Conservation (phyloP, 2,329 filamentous ascomycete genomes). For the Juglanconis oblonga region DNA sequence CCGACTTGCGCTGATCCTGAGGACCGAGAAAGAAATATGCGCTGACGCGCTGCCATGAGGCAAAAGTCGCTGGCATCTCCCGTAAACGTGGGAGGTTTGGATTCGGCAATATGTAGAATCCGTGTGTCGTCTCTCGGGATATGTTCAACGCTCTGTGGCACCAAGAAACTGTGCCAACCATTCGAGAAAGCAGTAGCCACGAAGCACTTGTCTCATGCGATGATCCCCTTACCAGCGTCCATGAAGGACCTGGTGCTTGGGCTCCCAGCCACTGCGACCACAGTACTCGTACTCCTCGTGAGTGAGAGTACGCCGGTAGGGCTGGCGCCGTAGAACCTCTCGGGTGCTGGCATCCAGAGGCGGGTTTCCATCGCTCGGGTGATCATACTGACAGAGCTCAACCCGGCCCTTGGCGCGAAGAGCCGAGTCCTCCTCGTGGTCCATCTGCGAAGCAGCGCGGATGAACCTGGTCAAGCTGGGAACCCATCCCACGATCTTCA, state of each 20-base stretch:
- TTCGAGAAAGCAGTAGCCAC: no score
- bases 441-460: neutral
- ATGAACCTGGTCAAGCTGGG: neutral
- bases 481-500: neutral
- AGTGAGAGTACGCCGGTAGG: constrained; percentile 1
- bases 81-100: no score
- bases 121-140: no score
- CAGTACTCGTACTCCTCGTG: constrained; percentile 2
- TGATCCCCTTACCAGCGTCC: no score
- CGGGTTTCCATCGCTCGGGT: neutral
- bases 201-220: no score
- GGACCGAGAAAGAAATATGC: no score
- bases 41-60: no score
- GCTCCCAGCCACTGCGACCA: neutral
- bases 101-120: no score
- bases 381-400: neutral
- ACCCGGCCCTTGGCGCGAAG: neutral
- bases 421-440: neutral
- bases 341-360: neutral
- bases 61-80: no score
- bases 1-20: no score
- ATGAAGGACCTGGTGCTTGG: neutral
- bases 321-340: neutral
- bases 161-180: no score
- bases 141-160: no score